Conservation (phyloP, 2,329 filamentous ascomycete genomes). For the Allantophomopsis cytisporea region DNA sequence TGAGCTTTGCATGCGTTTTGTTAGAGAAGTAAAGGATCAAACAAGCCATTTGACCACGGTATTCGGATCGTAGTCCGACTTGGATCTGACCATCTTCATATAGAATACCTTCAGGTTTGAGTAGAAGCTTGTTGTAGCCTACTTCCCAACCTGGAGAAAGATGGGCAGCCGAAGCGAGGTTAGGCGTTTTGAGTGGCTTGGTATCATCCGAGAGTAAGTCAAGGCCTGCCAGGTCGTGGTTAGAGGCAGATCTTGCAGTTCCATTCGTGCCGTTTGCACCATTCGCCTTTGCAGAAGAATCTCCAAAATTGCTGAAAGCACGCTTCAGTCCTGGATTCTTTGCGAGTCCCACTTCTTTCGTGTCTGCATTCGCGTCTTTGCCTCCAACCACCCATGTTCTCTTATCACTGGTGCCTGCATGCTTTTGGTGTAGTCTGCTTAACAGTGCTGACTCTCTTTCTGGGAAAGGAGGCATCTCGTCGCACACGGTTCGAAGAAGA, state of each 20-base stretch:
- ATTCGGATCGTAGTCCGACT: slow-evolving; percentile 83
- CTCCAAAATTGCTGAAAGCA: slow-evolving; percentile 55
- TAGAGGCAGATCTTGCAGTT: slow-evolving; percentile 35
- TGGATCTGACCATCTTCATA: slow-evolving; percentile 95
- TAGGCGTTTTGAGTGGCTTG: slow-evolving; percentile 54
- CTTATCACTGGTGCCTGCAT: slow-evolving; percentile 84
- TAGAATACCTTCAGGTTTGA: slow-evolving; percentile 71
- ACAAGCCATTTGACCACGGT: slow-evolving; percentile 88
- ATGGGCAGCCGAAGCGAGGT: slow-evolving; percentile 84
- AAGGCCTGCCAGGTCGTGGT: slow-evolving; percentile 64
- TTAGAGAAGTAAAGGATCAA: slow-evolving; percentile 94
- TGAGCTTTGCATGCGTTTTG: slow-evolving; percentile 74
- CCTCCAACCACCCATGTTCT: slow-evolving; percentile 96
- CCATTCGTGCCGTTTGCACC: slow-evolving; percentile 28
- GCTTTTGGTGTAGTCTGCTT: slow-evolving; percentile 87
- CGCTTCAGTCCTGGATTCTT: slow-evolving; percentile 76
- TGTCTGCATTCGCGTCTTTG: slow-evolving; percentile 81
- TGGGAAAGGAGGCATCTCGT: slow-evolving; percentile 98
- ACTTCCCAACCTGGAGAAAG: slow-evolving; percentile 89
- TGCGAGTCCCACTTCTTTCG: slow-evolving; percentile 65
- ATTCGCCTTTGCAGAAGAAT: slow-evolving; percentile 20
- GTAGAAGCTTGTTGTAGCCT: slow-evolving; percentile 73
- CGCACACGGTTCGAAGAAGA: slow-evolving; percentile 81
- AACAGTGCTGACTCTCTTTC: slow-evolving; percentile 85
- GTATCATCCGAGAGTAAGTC: slow-evolving; percentile 56